A percentile compares a stretch with the other conserved stretches of the same genome.
phyloP scores from a whole-genome alignment of 441 rosid species.

The Croton setiger region DNA sequence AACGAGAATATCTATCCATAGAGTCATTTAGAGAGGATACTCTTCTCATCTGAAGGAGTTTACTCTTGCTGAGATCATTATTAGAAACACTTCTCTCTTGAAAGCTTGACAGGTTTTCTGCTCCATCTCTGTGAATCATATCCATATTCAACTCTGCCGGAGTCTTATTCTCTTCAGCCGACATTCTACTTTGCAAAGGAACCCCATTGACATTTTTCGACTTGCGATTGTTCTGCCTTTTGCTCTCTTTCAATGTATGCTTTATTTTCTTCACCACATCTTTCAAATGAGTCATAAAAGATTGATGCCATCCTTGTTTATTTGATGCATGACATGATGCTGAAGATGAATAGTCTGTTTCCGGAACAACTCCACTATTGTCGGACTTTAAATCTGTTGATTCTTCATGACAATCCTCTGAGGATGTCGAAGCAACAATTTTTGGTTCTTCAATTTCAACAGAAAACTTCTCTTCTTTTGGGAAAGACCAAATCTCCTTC shows the following conservation, averaged over 20 bases:
- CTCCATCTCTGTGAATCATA: slow-evolving; percentile 19
- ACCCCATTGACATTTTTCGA: slow-evolving; percentile 9
- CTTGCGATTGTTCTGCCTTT: slow-evolving; percentile 20
- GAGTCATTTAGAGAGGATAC: slow-evolving; percentile 49
- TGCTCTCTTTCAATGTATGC: slow-evolving; percentile 47
- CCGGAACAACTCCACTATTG: slow-evolving; percentile 16
- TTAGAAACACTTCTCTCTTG: slow-evolving; percentile 20
- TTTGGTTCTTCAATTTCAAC: slow-evolving; percentile 27
- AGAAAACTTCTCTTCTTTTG: slow-evolving; percentile 29
- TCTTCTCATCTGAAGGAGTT: slow-evolving; percentile 27
- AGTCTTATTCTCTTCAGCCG: slow-evolving; percentile 20
- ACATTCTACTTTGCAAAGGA: slow-evolving; percentile 15
- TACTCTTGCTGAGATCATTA: slow-evolving; percentile 15
- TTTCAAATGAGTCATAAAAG: slow-evolving; percentile 44
- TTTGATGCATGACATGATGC: slow-evolving; percentile 19
- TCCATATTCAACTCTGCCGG: slow-evolving; percentile 10
- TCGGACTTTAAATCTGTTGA: slow-evolving; percentile 13
- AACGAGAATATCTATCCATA: slow-evolving; percentile 51
- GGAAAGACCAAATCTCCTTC: slow-evolving; percentile 63
- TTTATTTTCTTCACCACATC: slow-evolving; percentile 58
- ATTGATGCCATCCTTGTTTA: slow-evolving; percentile 48
- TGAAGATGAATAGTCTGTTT: slow-evolving; percentile 29
- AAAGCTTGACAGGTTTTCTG: slow-evolving; percentile 19
- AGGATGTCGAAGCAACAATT: slow-evolving; percentile 15
- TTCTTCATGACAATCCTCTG: slow-evolving; percentile 20